Percentiles rank a stretch among this genome's conserved stretches.
These are phyloP conservation scores for Sugiyamaella chiloensis DNA, from an alignment of 805 yeast species.

Conservation along the genomic window DNA sequence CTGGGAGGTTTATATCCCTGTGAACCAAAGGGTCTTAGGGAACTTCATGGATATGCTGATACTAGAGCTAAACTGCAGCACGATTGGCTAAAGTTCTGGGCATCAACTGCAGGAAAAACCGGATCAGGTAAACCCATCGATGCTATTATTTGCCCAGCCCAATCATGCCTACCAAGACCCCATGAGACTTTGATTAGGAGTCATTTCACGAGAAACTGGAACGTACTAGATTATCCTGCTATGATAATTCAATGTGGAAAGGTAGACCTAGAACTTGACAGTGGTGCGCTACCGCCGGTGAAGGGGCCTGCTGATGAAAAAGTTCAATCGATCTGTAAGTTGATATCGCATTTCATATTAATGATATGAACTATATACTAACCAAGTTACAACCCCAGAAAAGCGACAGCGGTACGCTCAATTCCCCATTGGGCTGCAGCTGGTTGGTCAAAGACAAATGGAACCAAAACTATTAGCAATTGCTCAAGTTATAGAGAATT, in stretches of 20 bases:
- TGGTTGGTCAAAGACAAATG: conserved; percentile 2
- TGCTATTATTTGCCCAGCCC: conserved; percentile 1
- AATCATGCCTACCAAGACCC: background rate
- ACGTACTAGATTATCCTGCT: conserved; percentile 9
- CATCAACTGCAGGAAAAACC: background rate
- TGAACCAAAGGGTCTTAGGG: background rate
- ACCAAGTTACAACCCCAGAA: background rate
- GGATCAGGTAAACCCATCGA: background rate
- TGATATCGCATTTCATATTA: no score
- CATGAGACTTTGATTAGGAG: background rate
- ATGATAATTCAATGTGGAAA: conserved; percentile 5
- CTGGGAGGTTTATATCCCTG: background rate
- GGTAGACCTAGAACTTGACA: background rate
- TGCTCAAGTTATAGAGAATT: no score
- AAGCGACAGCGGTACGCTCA: background rate
- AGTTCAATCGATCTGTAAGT: conserved; percentile 3
- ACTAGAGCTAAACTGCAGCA: conserved; percentile 3
- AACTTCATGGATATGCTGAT: background rate
- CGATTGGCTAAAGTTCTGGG: conserved; percentile 3
- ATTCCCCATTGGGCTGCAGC: conserved; percentile 1
- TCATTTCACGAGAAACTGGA: conserved; percentile 8
- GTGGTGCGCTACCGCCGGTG: background rate
- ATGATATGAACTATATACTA: background rate
- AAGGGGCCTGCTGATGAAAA: conserved; percentile 3
- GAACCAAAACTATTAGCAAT: background rate